phyloP scores from a whole-genome alignment of 371 early-diverging fungal genomes.

The Syncephalastrum monosporum region DNA sequence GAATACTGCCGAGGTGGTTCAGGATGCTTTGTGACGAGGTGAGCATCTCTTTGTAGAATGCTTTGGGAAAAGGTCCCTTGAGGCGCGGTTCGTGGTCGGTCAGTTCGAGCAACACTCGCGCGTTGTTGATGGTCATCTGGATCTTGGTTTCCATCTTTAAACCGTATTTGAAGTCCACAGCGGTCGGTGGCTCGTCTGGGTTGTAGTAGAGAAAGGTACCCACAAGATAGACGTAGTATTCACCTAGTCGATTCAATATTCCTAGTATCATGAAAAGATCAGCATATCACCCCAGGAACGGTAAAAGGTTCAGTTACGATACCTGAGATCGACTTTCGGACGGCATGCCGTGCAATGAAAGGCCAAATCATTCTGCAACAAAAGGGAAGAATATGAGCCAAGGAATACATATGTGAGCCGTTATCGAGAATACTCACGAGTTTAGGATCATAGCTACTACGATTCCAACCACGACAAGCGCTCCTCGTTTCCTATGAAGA shows the following conservation, averaged over 20 bases:
- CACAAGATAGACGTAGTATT: conserved; percentile 42
- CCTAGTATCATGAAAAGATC: not conserved
- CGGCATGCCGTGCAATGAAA: conserved; percentile 56
- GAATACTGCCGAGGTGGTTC: conserved; percentile 55
- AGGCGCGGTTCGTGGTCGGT: conserved; percentile 59
- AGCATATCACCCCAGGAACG: too few relatives aligned
- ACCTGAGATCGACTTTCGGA: conserved; percentile 45
- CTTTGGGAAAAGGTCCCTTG: conserved; percentile 57
- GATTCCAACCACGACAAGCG: conserved; percentile 58
- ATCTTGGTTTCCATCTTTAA: conserved; percentile 40
- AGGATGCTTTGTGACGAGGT: conserved; percentile 53
- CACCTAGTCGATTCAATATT: conserved; percentile 36
- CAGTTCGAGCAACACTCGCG: conserved; percentile 47
- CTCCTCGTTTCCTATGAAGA: conserved; percentile 42
- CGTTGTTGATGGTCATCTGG: conserved; percentile 38
- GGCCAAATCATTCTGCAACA: conserved; percentile 54
- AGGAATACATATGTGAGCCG: not conserved
- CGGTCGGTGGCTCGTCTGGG: conserved; percentile 16
- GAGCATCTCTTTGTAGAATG: conserved; percentile 55
- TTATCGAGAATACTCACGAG: conserved; percentile 29
- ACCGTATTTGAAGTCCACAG: conserved; percentile 29
- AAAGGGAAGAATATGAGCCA: not conserved
- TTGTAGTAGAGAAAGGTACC: conserved; percentile 41
- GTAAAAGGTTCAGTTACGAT: not conserved
- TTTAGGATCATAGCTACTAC: conserved; percentile 51